These are phyloP conservation scores for Xylaria grammica DNA, from an alignment of 495 filamentous ascomycete species.

Conservation along the genomic window DNA sequence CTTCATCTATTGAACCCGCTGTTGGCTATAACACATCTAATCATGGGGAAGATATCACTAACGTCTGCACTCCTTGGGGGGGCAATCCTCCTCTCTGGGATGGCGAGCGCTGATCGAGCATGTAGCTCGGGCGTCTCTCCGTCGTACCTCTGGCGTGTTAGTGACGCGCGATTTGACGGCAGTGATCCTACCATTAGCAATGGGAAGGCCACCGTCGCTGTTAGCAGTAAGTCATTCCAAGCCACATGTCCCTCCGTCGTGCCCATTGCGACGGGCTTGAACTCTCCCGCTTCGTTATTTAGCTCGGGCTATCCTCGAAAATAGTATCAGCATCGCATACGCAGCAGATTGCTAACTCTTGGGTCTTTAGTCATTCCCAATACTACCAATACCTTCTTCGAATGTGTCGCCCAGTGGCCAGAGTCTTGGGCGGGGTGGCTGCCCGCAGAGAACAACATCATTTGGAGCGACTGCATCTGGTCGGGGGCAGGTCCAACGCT, in stretches of 20 bases:
- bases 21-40: background rate
- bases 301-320: background rate
- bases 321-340: too few relatives aligned
- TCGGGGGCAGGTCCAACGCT: slow-evolving; percentile 41
- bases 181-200: slow-evolving; percentile 35
- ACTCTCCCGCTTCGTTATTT: background rate
- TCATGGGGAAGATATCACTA: slow-evolving; percentile 8
- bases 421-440: slow-evolving; percentile 45
- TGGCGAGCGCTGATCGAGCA: slow-evolving; percentile 31
- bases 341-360: background rate
- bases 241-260: background rate
- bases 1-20: background rate
- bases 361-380: slow-evolving; percentile 26
- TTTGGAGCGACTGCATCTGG: slow-evolving; percentile 51
- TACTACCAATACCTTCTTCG: slow-evolving; percentile 38
- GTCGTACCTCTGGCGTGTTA: slow-evolving; percentile 37
- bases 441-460: slow-evolving; percentile 35
- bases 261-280: background rate
- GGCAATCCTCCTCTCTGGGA: slow-evolving; percentile 21
- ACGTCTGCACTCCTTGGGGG: slow-evolving; percentile 22
- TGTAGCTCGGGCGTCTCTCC: slow-evolving; percentile 31
- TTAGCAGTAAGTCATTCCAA: slow-evolving; percentile 26
- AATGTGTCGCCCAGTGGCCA: slow-evolving; percentile 47
- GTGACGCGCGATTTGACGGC: slow-evolving; percentile 44
- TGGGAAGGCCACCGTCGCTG: slow-evolving; percentile 37